Conservation (phyloP, 495 filamentous ascomycete genomes). For the Cercophora newfieldiana region DNA sequence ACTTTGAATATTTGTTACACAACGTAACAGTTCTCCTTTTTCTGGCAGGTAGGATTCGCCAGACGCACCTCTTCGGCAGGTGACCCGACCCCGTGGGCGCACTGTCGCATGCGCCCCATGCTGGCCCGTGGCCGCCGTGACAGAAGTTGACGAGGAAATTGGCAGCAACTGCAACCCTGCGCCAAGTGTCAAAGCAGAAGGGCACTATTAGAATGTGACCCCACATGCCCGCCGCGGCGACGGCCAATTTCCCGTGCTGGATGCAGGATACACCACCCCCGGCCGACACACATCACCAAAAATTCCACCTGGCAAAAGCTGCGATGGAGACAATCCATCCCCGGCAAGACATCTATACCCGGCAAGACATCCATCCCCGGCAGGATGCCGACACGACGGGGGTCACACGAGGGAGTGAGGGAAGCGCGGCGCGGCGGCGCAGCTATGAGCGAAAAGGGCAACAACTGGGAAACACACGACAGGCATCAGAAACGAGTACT, state of each 20-base stretch:
- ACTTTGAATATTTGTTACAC: neutral
- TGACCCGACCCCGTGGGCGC: constrained; percentile 3
- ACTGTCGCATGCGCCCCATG: neutral
- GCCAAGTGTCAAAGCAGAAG: constrained; percentile 3
- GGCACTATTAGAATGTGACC: neutral
- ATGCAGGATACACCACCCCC: neutral
- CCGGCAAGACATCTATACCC: neutral
- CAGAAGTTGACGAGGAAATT: neutral
- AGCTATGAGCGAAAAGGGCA: too few relatives aligned
- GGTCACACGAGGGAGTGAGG: neutral
- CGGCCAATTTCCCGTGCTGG: neutral
- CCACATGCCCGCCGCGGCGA: neutral
- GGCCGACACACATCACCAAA: neutral
- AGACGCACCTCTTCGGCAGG: neutral
- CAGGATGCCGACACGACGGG: neutral
- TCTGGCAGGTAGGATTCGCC: constrained; percentile 1
- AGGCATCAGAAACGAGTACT: neutral
- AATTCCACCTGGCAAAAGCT: too few relatives aligned
- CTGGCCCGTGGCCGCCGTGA: neutral
- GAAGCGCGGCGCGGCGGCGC: too few relatives aligned
- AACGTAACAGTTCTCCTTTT: constrained; percentile 6
- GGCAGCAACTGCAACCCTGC: neutral
- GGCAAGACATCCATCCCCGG: neutral
- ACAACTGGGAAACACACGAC: too few relatives aligned
- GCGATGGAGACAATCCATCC: constrained; percentile 1